These are phyloP conservation scores for Trichophyton schoenleinii DNA, from an alignment of 2,329 filamentous ascomycete species.

Conservation along the genomic window DNA sequence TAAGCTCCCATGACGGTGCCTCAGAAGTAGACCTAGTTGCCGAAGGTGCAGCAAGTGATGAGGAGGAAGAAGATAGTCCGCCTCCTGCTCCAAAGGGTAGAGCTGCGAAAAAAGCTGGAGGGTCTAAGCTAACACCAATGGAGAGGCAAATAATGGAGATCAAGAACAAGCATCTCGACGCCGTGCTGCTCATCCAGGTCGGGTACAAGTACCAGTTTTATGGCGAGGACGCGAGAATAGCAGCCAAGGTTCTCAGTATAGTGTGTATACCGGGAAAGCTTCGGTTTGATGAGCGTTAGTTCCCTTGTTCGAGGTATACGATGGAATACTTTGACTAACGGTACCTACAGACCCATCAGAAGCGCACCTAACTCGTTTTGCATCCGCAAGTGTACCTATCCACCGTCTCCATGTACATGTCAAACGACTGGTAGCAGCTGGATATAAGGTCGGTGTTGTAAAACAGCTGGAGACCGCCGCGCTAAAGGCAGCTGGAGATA, in stretches of 20 bases:
- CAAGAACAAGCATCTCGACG: constrained; percentile 81
- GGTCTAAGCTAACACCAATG: constrained; percentile 84
- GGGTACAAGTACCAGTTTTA: constrained; percentile 98
- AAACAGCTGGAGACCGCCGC: constrained; percentile 91
- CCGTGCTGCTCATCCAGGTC: constrained; percentile 81
- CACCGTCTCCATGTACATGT: constrained; percentile 87
- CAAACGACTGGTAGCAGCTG: constrained; percentile 79
- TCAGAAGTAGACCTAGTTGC: constrained; percentile 46
- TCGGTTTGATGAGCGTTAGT: constrained; percentile 75
- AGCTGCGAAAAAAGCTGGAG: constrained; percentile 53
- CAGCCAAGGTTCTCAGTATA: constrained; percentile 82
- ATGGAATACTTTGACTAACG: constrained; percentile 9
- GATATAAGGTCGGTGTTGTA: constrained; percentile 92
- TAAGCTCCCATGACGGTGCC: constrained; percentile 45
- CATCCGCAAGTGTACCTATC: constrained; percentile 88
- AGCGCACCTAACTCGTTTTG: constrained; percentile 81
- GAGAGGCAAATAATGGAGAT: constrained; percentile 89
- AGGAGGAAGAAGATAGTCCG: constrained; percentile 37
- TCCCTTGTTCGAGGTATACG: neutral
- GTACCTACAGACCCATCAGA: constrained; percentile 58
- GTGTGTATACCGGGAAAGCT: constrained; percentile 94
- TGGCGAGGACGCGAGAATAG: constrained; percentile 81
- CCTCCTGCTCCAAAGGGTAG: constrained; percentile 40
- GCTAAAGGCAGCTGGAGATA: constrained; percentile 87
- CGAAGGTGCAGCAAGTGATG: constrained; percentile 48